Base-by-base conservation (phyloP, 768 basidiomycete genomes). In the Postia placenta region DNA sequence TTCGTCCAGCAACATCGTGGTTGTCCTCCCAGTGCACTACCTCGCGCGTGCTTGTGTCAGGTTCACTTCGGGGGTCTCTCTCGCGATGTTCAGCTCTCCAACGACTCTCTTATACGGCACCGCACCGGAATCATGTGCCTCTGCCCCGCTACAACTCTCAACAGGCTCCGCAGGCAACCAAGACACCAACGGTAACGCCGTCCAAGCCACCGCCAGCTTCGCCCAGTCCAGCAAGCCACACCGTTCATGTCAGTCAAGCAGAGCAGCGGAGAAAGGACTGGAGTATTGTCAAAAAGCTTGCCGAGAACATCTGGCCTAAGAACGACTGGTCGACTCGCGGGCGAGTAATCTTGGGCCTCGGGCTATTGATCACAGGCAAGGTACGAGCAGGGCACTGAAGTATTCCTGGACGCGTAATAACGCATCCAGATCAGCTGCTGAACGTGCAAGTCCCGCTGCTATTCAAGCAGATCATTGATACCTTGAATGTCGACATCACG, bases 371-470 rank as follows among this genome's bases (percentile, higher is more conserved):
- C 39, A 70, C 77, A 14, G 92, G 91, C 45, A 99, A 99, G 79
- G 91, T 93, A 45, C 48, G 75, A 60, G 22, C 14, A n/a, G 15
- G 45, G 17, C 30, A 27, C 7, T 37, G 15, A 20, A 14, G 23
- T 42, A 19, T 25, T 5, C 6, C 9, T 30, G 15, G 23, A 22
- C n/a, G n/a, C n/a, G n/a, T 46, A 17, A 5, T 22, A 6, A 15
- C 24, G n/a, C 15, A n/a, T 2, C 5, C 35, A n/a, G 23, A n/a
- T 11, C 28, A 37, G 92, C 69, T 96, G 38, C 69, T 97, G 49
- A 99, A 97, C 63, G 96, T 99, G 0, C 95, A 98, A 75, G 94
- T 99, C n/a, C 96, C 96, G 0, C 79, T 91, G 56, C 71, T 98
- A 52, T 99, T 99, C 79, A 98, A 97, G 68, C 67, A 75, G 23